Evolutionary conservation across 805 yeast species (phyloP).

Genomic region (Yamadazyma sp.): DNA sequence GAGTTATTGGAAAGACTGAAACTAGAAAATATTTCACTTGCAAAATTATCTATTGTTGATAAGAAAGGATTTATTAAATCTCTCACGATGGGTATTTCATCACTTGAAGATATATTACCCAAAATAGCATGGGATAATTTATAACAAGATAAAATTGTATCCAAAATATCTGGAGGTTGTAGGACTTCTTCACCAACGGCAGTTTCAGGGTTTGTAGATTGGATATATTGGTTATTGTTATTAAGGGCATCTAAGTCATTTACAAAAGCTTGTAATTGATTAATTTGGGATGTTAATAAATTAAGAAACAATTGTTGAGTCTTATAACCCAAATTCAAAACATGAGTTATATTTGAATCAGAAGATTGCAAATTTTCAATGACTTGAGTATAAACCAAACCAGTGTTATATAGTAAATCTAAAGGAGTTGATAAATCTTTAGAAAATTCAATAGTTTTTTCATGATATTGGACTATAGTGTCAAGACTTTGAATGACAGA

Average conservation of each 20-base stretch:
- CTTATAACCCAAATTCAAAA: neutral
- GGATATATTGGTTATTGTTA: neutral
- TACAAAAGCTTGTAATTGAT: conserved; percentile 25
- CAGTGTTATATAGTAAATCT: conserved; percentile 48
- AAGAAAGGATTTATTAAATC: conserved; percentile 21
- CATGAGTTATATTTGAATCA: neutral
- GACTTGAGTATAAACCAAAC: conserved; percentile 45
- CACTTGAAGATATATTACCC: conserved; percentile 20
- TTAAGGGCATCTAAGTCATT: conserved; percentile 15
- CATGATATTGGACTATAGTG: conserved; percentile 37
- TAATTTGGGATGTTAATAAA: conserved; percentile 24
- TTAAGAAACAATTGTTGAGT: conserved; percentile 3
- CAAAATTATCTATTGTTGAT: conserved; percentile 16
- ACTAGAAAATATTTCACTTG: conserved; percentile 15
- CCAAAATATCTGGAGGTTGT: conserved; percentile 36
- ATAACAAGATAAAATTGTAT: conserved; percentile 28
- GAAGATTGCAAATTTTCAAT: conserved; percentile 26
- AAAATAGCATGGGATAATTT: conserved; percentile 27
- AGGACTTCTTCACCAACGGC: conserved; percentile 19
- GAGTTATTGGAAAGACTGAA: conserved; percentile 16
- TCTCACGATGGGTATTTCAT: conserved; percentile 8
- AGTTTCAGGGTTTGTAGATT: neutral
- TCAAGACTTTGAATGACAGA: conserved; percentile 37
- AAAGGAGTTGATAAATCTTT: conserved; percentile 12
- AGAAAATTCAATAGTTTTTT: conserved; percentile 25